These are phyloP conservation scores for Phaseolus coccineus DNA, from an alignment of 331 rosid genomes.

Conservation along the genomic window DNA sequence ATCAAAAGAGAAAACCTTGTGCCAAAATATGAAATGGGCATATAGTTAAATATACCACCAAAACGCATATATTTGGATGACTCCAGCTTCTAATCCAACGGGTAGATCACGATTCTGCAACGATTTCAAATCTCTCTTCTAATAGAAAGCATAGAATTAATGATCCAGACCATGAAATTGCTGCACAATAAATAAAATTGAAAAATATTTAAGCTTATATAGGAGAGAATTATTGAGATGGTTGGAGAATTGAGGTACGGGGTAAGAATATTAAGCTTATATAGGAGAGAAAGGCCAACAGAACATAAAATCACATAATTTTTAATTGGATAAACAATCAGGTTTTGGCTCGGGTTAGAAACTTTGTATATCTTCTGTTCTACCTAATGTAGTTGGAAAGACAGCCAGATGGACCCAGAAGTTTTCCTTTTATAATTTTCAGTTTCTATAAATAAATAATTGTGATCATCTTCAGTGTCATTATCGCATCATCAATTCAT, in stretches of 20 bases:
- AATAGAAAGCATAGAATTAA: not conserved
- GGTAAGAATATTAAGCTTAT: not conserved
- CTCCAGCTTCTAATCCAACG: not conserved
- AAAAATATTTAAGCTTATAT: not conserved
- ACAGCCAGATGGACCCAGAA: constrained; percentile 33
- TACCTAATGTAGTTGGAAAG: constrained; percentile 49
- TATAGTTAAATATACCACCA: not conserved
- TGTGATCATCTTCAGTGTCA: constrained; percentile 38
- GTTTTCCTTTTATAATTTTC: not conserved
- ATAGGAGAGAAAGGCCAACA: constrained; percentile 22
- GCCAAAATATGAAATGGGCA: not conserved
- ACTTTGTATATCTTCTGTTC: constrained; percentile 12
- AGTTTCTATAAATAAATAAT: not conserved
- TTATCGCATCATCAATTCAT: constrained; percentile 35
- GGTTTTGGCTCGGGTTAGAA: not conserved
- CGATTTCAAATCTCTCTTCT: not conserved
- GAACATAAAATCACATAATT: not conserved
- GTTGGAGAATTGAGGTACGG: not conserved
- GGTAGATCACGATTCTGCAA: not conserved
- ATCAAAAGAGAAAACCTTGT: not conserved
- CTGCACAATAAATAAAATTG: too few species aligned
- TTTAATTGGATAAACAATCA: not conserved
- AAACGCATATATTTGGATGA: not conserved
- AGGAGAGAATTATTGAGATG: not conserved
- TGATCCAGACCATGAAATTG: not conserved